Evolutionary conservation across 169 alveolate species (phyloP).

Genomic region (Babesia bovis): DNA sequence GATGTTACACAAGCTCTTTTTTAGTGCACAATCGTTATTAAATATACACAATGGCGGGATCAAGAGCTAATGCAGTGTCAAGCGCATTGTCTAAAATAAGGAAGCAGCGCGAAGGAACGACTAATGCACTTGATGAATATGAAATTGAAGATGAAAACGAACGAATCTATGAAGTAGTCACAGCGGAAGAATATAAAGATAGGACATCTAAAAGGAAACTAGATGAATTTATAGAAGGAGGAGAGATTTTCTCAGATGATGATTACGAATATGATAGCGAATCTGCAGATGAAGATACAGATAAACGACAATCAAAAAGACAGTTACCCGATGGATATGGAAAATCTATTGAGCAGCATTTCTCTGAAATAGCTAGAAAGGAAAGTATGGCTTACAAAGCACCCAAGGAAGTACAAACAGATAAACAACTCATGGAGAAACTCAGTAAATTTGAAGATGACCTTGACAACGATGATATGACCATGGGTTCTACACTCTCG

Average conservation of each 20-base stretch:
- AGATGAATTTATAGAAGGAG: slow-evolving; percentile 67
- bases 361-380: slow-evolving; percentile 60
- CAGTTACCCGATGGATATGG: slow-evolving; percentile 38
- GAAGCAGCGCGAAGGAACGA: slow-evolving; percentile 60
- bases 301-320: neutral
- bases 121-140: slow-evolving; percentile 58
- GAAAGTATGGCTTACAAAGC: slow-evolving; percentile 43
- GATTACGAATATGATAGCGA: slow-evolving; percentile 58
- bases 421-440: slow-evolving; percentile 42
- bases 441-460: slow-evolving; percentile 63
- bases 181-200: slow-evolving; percentile 64
- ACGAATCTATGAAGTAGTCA: slow-evolving; percentile 59
- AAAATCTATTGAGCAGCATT: slow-evolving; percentile 64
- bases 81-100: slow-evolving; percentile 65
- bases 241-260: slow-evolving; percentile 38
- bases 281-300: slow-evolving; percentile 18
- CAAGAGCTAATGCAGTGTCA: slow-evolving; percentile 26
- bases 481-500: neutral
- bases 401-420: slow-evolving; percentile 47
- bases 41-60: slow-evolving; percentile 26
- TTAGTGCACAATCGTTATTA: no score
- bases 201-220: slow-evolving; percentile 48
- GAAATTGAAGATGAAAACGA: slow-evolving; percentile 70
- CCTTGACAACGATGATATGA: slow-evolving; percentile 47
- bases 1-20: neutral